Conservation (phyloP, 805 yeast genomes). For the Myxozyma udenii region DNA sequence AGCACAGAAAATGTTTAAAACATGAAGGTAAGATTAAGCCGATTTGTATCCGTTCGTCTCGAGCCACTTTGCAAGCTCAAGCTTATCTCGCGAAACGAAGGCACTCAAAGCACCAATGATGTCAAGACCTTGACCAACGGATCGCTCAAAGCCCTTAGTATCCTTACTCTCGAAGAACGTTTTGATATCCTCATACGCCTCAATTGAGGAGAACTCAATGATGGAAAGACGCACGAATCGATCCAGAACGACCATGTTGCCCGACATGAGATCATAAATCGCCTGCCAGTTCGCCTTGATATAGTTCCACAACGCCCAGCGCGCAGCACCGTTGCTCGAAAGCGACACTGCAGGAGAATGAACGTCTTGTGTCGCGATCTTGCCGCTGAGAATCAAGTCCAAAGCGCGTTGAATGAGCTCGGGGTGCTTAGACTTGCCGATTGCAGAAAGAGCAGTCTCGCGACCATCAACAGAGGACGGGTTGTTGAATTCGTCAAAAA, state of each 20-base stretch:
- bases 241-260: constrained; percentile 53
- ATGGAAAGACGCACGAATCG: constrained; percentile 44
- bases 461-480: constrained; percentile 57
- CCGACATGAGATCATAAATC: constrained; percentile 46
- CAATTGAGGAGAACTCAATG: constrained; percentile 39
- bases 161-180: constrained; percentile 49
- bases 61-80: constrained; percentile 48
- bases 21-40: neutral
- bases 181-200: constrained; percentile 41
- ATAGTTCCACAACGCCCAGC: constrained; percentile 49
- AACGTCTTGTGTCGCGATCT: constrained; percentile 52
- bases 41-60: constrained; percentile 30
- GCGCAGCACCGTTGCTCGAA: constrained; percentile 46
- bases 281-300: constrained; percentile 49
- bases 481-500: constrained; percentile 47
- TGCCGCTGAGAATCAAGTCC: constrained; percentile 43
- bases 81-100: constrained; percentile 51
- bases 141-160: constrained; percentile 56
- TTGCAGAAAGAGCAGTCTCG: constrained; percentile 55
- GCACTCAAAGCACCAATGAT: constrained; percentile 46
- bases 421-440: constrained; percentile 47
- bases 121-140: constrained; percentile 56
- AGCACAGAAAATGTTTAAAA: neutral
- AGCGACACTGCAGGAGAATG: constrained; percentile 51
- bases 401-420: constrained; percentile 44